These are phyloP conservation scores for Daldinia vernicosa DNA, from an alignment of 495 filamentous ascomycete genomes.

Conservation along the genomic window DNA sequence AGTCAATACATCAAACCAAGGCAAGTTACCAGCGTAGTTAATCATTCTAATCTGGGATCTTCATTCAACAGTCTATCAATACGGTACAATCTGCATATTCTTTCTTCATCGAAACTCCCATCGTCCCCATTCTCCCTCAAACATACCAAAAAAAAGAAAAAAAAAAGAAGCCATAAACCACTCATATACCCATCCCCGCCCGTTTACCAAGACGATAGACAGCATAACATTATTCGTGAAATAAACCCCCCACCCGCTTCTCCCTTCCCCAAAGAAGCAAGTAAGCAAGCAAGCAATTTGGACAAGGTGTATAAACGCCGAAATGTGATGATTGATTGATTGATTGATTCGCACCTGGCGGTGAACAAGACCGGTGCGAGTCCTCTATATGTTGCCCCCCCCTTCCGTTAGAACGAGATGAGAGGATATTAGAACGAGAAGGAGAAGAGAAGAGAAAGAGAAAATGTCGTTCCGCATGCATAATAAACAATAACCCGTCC, in stretches of 20 bases:
- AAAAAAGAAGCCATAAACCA: not conserved
- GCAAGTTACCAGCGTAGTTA: constrained; percentile 2
- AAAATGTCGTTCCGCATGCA: constrained; percentile 23
- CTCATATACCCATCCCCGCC: constrained; percentile 2
- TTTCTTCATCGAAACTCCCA: not conserved
- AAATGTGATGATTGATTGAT: constrained; percentile 16
- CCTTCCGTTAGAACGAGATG: constrained; percentile 12
- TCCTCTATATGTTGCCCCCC: constrained; percentile 22
- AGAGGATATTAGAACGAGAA: not conserved
- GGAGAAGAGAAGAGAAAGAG: not conserved
- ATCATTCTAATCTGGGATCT: constrained; percentile 17
- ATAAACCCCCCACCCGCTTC: constrained; percentile 3
- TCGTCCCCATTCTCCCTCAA: not conserved
- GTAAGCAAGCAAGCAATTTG: constrained; percentile 4
- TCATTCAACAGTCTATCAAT: constrained; percentile 31
- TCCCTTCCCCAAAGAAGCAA: constrained; percentile 7
- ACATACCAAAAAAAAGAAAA: not conserved
- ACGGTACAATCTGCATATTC: constrained; percentile 33
- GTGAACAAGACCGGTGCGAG: constrained; percentile 13
- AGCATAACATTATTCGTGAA: constrained; percentile 20
- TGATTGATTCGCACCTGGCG: constrained; percentile 22
- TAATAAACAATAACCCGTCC: not conserved
- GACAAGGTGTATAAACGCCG: constrained; percentile 16
- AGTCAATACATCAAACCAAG: not conserved
- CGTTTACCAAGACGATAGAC: constrained; percentile 1